Evolutionary conservation across 1,284 basidiomycete species (phyloP).

Genomic region (Marasmius fiardii): DNA sequence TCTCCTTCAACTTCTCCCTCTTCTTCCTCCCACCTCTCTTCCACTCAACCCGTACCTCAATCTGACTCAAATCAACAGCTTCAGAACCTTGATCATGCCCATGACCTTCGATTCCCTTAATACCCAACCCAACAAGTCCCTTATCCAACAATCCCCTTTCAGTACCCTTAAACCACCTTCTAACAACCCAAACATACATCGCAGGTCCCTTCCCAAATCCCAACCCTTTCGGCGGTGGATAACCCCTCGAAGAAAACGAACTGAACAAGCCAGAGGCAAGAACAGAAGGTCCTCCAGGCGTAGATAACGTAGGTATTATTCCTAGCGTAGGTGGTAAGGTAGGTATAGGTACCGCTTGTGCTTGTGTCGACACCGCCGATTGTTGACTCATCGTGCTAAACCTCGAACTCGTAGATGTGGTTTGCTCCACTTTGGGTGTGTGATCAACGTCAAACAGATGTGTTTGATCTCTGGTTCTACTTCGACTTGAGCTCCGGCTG

Average conservation of each 20-base stretch:
- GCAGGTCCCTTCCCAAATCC: constrained; percentile 29
- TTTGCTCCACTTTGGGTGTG: no score
- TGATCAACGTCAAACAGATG: no score
- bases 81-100: constrained; percentile 6
- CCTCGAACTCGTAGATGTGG: neutral
- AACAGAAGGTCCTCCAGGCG: constrained; percentile 11
- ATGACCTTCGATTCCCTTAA: constrained; percentile 11
- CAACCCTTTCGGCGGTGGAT: constrained; percentile 15
- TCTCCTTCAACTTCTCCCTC: constrained; percentile 20
- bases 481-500: neutral
- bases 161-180: constrained; percentile 71
- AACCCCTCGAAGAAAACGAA: constrained; percentile 18
- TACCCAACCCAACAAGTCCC: constrained; percentile 19
- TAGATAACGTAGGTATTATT: constrained; percentile 15
- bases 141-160: constrained; percentile 24
- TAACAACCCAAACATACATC: constrained; percentile 81
- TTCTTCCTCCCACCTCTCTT: constrained; percentile 39
- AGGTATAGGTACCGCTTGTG: neutral
- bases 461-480: no score
- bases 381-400: neutral
- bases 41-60: constrained; percentile 79
- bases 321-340: constrained; percentile 15
- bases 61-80: constrained; percentile 20
- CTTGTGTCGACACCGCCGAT: neutral
- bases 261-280: neutral